Base-by-base conservation (phyloP, 75 land plant genomes). In the Pinus albicaulis region DNA sequence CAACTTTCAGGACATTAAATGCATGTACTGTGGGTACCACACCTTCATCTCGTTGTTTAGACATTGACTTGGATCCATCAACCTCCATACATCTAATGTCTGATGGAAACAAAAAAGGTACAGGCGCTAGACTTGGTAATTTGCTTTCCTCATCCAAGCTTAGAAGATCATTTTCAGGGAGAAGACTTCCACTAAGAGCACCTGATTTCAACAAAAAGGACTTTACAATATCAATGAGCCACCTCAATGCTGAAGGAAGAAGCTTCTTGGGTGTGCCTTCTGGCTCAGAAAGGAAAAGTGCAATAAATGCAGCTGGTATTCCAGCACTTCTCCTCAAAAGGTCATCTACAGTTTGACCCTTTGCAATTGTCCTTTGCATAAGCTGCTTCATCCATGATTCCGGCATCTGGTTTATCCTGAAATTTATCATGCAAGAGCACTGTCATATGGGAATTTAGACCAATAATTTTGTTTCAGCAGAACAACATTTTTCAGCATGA, bases 211-310 rank as follows among this genome's bases (percentile, higher is more conserved):
- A 64, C 80, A 90, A 68, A 58, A 89, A 82, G 66, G 55, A 74
- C 20, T 79, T 90, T 25, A 85, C 90, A 52, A 92, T 76, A 66
- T 89, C 88, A 74, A 94, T 85, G 65, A 97, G 66, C 98, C 99
- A 94, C 53, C 86, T 75, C 73, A 97, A 68, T 58, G 92, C 98
- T 65, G 78, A 82, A 64, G 95, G 93, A 61, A 97, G 98, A 74
- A 97, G 95, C 83, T 92, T 94, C 68, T 94, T 97, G 59, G 99
- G 99, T 20, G 95, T 77, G 26, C 99, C 99, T 74, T 94, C 98
- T 61, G 98, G 99, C 70, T 97, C 99, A 74, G 99, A 69, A 57
- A 97, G 90, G 76, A 97, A 97, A 24, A 97, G 76, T 22, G 99
- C 99, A 55, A 84, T 80, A 70, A 97, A 97, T 64, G 99, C 98